Evolutionary conservation across 192 early-diverging fungal species (phyloP), one percentile per base, ranked within the genome.

Genomic region (Entomortierella lignicola): DNA sequence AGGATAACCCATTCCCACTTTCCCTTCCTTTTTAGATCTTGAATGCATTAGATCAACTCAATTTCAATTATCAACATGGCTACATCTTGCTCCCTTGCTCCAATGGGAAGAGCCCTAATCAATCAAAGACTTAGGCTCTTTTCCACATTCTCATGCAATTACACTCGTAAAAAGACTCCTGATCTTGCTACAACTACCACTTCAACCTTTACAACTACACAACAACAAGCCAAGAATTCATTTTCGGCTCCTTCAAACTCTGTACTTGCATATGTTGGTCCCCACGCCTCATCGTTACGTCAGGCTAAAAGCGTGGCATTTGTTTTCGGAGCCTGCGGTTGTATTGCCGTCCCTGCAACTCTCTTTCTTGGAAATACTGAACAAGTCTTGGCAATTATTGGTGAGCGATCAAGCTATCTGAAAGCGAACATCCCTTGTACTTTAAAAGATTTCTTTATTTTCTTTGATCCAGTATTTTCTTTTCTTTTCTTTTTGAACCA

Each of bases 281-380:
- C 75, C 2, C 63, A 70, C 39, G 62, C 75, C 4, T 25, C 51
- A 5, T 64, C 75, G 2, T 42, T 79, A 1, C 60, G 67, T 23
- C 68, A 69, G 17, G 43, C 58, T 44, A 79, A 79, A 48, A 61
- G 57, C 42, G 67, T 79, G 4, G 75, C 75, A 23, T 79, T 79
- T 68, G 75, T 79, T 8, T 79, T 79, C 66, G 75, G 67, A 1
- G 67, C 75, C 12, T 79, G 75, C 50, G 75, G 75, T 4, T 69
- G 66, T 39, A 79, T 79, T 37, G 75, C 75, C 18, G 63, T 79
- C 5, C 75, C 75, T 18, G 64, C 75, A 5, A 79, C 68, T 12
- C 50, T 79, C 15, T 79, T 55, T 52, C 75, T 79, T 23, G 75
- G 75, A 25, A 79, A 69, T 61, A 70, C 75, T 0, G 75, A 79